Percentiles rank a stretch among this genome's conserved stretches.
Evolutionary conservation across 164 flowering plant genomes (phyloP).

Genomic region (Sextonia rubra): DNA sequence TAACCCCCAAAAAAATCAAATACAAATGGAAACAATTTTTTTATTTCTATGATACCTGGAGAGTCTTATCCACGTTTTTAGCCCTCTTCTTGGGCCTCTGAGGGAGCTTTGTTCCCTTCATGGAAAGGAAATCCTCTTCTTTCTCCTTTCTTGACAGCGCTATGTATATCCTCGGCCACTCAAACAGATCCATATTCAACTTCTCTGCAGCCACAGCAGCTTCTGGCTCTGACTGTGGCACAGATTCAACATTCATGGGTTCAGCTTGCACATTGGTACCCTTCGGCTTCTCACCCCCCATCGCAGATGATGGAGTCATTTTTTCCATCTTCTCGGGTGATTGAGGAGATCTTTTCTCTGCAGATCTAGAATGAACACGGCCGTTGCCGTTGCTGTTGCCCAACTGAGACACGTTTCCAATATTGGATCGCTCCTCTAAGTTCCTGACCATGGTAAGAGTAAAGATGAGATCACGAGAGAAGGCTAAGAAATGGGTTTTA

Average conservation of each 20-base stretch:
- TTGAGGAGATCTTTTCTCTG: slow-evolving; percentile 17
- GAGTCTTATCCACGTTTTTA: slow-evolving; percentile 49
- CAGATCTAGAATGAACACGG: slow-evolving; percentile 17
- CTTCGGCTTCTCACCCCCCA: slow-evolving; percentile 11
- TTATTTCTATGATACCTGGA: slow-evolving; percentile 37
- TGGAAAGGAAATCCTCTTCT: slow-evolving; percentile 72
- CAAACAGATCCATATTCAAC: slow-evolving; percentile 28
- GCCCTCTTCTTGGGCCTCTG: slow-evolving; percentile 81
- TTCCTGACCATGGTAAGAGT: slow-evolving; percentile 17
- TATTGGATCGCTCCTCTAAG: slow-evolving; percentile 22
- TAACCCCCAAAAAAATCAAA: not conserved
- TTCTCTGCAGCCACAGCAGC: slow-evolving; percentile 16
- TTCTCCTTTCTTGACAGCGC: slow-evolving; percentile 68
- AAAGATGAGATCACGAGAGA: not conserved
- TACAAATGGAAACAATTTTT: not conserved
- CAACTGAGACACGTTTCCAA: slow-evolving; percentile 17
- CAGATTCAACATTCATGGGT: slow-evolving; percentile 9
- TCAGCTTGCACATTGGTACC: slow-evolving; percentile 5
- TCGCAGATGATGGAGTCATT: not conserved
- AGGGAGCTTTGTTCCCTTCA: slow-evolving; percentile 74
- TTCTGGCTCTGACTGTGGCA: slow-evolving; percentile 7
- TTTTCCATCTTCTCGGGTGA: slow-evolving; percentile 20
- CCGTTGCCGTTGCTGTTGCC: slow-evolving; percentile 13
- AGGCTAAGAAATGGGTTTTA: not conserved
- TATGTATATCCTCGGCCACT: slow-evolving; percentile 58